Percentiles rank a stretch among this genome's conserved stretches.
Conservation (phyloP, 2,329 filamentous ascomycete species). For the Myriosclerotinia scirpicola region DNA sequence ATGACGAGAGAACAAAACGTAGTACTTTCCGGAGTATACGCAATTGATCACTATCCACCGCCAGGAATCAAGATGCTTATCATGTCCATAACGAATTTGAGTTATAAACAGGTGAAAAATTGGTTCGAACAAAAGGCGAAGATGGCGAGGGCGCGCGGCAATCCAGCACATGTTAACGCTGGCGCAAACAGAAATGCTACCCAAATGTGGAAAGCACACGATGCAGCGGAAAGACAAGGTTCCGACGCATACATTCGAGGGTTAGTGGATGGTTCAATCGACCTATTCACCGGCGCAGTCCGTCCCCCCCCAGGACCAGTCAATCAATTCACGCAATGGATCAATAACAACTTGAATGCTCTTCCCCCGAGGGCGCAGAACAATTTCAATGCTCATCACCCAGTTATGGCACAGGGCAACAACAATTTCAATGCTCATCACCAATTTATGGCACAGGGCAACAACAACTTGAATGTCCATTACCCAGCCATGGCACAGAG, state of each 20-base stretch:
- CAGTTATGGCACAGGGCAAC: too few relatives aligned
- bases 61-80: not conserved
- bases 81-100: not conserved
- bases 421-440: too few relatives aligned
- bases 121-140: slow-evolving; percentile 13
- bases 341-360: too few relatives aligned
- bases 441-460: too few relatives aligned
- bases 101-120: not conserved
- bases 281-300: not conserved
- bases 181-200: not conserved
- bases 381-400: too few relatives aligned
- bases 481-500: too few relatives aligned
- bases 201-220: slow-evolving; percentile 6
- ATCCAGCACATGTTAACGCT: not conserved
- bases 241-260: not conserved
- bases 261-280: slow-evolving; percentile 5
- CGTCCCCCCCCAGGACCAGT: too few relatives aligned
- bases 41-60: not conserved
- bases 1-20: not conserved
- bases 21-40: not conserved
- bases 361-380: too few relatives aligned
- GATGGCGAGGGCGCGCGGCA: not conserved
- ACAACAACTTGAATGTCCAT: too few relatives aligned
- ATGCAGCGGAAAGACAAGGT: not conserved
- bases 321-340: too few relatives aligned